A percentile compares a stretch with the other conserved stretches of the same genome.
phyloP scores from a whole-genome alignment of 768 basidiomycete genomes.

The Phlebiopsis flavidoalba region DNA sequence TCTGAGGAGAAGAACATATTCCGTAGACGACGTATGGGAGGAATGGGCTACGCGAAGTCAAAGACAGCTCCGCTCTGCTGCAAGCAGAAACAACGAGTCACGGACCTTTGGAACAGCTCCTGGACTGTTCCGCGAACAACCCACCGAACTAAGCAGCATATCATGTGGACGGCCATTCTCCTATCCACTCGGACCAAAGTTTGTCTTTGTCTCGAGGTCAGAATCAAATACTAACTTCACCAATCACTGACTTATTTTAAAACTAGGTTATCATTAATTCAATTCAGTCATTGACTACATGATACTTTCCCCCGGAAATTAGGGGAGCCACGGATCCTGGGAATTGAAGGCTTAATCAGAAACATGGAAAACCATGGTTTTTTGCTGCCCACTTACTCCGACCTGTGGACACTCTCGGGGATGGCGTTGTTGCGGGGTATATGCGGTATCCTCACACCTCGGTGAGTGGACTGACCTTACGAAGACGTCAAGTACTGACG shows the following conservation, averaged over 20 bases:
- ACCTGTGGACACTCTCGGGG: background rate
- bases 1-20: background rate
- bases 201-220: background rate
- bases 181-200: background rate
- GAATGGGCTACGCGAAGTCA: constrained; percentile 33
- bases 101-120: constrained; percentile 32
- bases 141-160: constrained; percentile 34
- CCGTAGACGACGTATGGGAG: constrained; percentile 35
- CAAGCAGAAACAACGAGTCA: constrained; percentile 31
- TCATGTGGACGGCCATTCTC: constrained; percentile 46
- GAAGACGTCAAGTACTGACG: too few species aligned
- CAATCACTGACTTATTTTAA: too few species aligned
- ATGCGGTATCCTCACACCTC: background rate
- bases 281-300: constrained; percentile 44
- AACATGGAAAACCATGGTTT: constrained; percentile 39
- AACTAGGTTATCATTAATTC: too few species aligned
- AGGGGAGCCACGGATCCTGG: constrained; percentile 37
- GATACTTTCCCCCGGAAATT: constrained; percentile 31
- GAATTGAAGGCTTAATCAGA: constrained; percentile 32
- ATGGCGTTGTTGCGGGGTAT: background rate
- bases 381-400: background rate
- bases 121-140: constrained; percentile 34
- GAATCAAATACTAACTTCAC: background rate
- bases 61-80: constrained; percentile 20
- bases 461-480: background rate